A percentile compares a stretch with the other conserved stretches of the same genome.
Conservation (phyloP, 129 eudicot genomes). For the Flaveria bidentis region DNA sequence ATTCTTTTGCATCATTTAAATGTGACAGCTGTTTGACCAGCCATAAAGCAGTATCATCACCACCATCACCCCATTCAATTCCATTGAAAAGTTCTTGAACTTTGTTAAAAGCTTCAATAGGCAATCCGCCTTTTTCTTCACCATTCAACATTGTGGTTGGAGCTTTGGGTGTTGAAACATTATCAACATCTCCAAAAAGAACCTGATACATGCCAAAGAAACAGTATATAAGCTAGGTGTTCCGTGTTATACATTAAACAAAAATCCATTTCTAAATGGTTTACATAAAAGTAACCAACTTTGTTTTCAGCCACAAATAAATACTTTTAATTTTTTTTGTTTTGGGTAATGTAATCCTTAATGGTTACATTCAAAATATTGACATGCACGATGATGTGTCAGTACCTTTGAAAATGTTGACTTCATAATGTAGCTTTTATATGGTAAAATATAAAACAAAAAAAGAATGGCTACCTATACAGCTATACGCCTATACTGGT, state of each 20-base stretch:
- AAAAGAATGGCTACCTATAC: neutral
- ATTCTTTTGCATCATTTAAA: conserved; percentile 74
- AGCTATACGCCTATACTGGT: neutral
- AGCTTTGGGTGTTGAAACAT: conserved; percentile 61
- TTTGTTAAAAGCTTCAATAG: conserved; percentile 95
- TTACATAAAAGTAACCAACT: neutral
- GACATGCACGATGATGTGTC: neutral
- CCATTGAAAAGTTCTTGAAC: conserved; percentile 97
- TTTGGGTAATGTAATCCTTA: neutral
- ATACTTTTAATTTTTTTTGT: neutral
- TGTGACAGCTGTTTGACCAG: conserved; percentile 78
- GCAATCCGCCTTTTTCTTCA: conserved; percentile 94
- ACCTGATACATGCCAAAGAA: conserved; percentile 47
- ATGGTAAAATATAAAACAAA: neutral
- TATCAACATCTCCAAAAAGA: conserved; percentile 90
- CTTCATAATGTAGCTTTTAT: neutral
- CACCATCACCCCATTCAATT: conserved; percentile 86
- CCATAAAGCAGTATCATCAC: conserved; percentile 97
- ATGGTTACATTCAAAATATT: neutral
- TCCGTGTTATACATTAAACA: neutral
- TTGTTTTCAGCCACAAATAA: conserved; percentile 6
- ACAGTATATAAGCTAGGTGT: neutral
- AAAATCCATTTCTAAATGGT: conserved; percentile 1
- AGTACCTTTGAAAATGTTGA: conserved; percentile 2
- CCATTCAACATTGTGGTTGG: conserved; percentile 75